A percentile compares a stretch with the other conserved stretches of the same genome.
Conservation (phyloP, 2,329 filamentous ascomycete species). For the Epichloe scottii region DNA sequence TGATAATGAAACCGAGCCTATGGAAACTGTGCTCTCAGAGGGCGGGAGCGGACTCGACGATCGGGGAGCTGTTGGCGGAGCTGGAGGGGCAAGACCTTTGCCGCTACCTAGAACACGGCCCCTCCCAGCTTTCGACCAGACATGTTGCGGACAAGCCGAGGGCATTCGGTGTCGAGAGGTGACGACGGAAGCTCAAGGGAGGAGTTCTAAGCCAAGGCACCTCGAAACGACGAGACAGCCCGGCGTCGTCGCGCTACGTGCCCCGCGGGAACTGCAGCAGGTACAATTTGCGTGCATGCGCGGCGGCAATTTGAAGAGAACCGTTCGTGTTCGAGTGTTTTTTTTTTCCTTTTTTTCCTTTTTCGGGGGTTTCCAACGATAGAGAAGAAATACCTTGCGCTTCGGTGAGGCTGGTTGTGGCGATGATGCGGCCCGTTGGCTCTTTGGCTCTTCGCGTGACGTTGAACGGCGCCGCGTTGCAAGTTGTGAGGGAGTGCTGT, state of each 20-base stretch:
- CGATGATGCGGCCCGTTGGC: constrained; percentile 1
- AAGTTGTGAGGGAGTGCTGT: background rate
- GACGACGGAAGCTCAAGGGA: background rate
- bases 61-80: constrained; percentile 28
- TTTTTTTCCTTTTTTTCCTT: background rate
- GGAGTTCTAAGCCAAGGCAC: constrained; percentile 1
- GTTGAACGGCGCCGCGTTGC: background rate
- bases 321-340: background rate
- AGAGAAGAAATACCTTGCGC: background rate
- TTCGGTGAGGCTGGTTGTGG: background rate
- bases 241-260: constrained; percentile 20
- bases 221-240: constrained; percentile 18
- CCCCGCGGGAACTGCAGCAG: constrained; percentile 17
- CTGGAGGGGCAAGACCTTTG: constrained; percentile 61
- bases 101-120: constrained; percentile 83
- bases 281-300: constrained; percentile 5
- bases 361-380: background rate
- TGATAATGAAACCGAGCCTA: constrained; percentile 61
- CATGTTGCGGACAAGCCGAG: constrained; percentile 38
- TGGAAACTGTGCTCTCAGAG: constrained; percentile 63
- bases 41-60: constrained; percentile 38
- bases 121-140: constrained; percentile 79
- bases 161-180: background rate
- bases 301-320: background rate
- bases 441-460: background rate